These are phyloP conservation scores for Brassica incana DNA, from an alignment of 345 rosid genomes.

Conservation along the genomic window DNA sequence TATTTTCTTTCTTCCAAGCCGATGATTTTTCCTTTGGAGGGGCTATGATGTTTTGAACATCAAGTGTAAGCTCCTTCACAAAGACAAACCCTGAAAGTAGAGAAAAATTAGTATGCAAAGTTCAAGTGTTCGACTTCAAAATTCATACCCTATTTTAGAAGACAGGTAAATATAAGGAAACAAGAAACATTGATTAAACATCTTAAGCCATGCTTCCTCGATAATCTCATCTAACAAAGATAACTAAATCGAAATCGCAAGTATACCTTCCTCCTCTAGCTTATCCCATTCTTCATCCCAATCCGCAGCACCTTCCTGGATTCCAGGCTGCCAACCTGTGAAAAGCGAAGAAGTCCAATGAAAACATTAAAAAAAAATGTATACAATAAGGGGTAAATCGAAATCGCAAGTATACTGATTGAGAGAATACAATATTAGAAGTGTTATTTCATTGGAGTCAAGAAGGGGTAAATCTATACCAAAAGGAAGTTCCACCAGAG, in stretches of 20 bases:
- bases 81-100: slow-evolving; percentile 66
- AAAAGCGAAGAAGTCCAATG: slow-evolving; percentile 14
- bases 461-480: slow-evolving; percentile 53
- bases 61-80: slow-evolving; percentile 94
- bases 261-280: slow-evolving; percentile 73
- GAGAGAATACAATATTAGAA: neutral
- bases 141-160: neutral
- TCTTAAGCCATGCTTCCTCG: slow-evolving; percentile 15
- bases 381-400: neutral
- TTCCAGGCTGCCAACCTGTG: slow-evolving; percentile 95
- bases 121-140: neutral
- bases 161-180: neutral
- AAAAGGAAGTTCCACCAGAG: slow-evolving; percentile 90
- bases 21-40: slow-evolving; percentile 76
- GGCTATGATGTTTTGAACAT: slow-evolving; percentile 82
- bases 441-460: slow-evolving; percentile 7
- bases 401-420: neutral
- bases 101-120: slow-evolving; percentile 16
- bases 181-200: neutral
- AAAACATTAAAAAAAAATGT: slow-evolving; percentile 10
- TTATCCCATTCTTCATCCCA: slow-evolving; percentile 99
- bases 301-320: slow-evolving; percentile 90
- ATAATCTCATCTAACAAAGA: slow-evolving; percentile 10
- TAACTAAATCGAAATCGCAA: too few species aligned
- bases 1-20: slow-evolving; percentile 35